Evolutionary conservation across 768 basidiomycete species (phyloP).

Genomic region (Rhizopogon salebrosus): DNA sequence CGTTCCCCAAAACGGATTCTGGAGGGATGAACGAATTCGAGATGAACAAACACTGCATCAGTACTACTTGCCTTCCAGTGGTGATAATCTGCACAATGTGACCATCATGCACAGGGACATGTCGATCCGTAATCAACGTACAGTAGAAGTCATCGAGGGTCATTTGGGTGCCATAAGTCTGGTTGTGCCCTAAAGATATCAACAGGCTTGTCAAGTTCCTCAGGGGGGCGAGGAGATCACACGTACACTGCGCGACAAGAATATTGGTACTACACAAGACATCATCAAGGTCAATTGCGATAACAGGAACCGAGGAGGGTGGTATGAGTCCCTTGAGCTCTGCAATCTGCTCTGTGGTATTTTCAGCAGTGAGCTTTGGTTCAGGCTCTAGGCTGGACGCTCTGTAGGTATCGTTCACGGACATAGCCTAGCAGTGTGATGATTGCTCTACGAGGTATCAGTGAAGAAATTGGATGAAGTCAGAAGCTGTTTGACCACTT

Average conservation of each 20-base stretch:
- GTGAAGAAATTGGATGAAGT: too few relatives aligned
- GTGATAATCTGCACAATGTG: slow-evolving; percentile 48
- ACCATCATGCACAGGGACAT: background rate
- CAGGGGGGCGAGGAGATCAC: background rate
- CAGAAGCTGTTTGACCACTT: too few relatives aligned
- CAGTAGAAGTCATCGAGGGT: slow-evolving; percentile 55
- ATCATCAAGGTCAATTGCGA: slow-evolving; percentile 67
- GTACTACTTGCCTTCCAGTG: slow-evolving; percentile 58
- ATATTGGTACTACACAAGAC: slow-evolving; percentile 62
- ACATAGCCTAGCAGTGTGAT: slow-evolving; percentile 2
- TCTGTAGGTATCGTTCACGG: slow-evolving; percentile 1
- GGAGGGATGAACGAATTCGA: background rate
- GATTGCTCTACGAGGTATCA: background rate
- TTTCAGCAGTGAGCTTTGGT: background rate
- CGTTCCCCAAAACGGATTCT: slow-evolving; percentile 60
- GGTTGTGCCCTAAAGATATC: slow-evolving; percentile 57
- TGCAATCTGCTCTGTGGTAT: slow-evolving; percentile 5
- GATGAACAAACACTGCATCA: background rate
- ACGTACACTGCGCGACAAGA: slow-evolving; percentile 52
- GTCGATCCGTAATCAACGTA: slow-evolving; percentile 27
- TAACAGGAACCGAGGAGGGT: slow-evolving; percentile 31
- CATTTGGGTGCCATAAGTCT: slow-evolving; percentile 52
- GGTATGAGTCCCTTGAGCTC: slow-evolving; percentile 12
- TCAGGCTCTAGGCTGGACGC: slow-evolving; percentile 1
- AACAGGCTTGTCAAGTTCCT: background rate